phyloP scores from a whole-genome alignment of 2,329 filamentous ascomycete species.

The Aureobasidium subglaciale region DNA sequence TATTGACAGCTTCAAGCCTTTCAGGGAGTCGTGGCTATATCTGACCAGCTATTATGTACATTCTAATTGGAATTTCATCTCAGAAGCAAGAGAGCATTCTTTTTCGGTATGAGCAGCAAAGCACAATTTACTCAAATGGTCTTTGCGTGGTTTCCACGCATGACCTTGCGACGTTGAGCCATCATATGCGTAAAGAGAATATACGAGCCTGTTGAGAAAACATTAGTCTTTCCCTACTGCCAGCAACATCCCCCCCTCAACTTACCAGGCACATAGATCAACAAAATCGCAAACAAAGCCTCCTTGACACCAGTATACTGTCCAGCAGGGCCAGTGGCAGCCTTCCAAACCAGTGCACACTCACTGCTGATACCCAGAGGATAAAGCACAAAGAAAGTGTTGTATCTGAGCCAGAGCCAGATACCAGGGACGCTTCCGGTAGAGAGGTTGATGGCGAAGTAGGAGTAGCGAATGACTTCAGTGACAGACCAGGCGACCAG shows the following conservation, averaged over 20 bases:
- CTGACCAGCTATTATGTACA: no score
- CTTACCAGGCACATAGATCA: constrained; percentile 73
- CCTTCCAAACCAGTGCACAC: constrained; percentile 51
- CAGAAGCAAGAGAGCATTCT: background rate
- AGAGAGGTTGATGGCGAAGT: constrained; percentile 70
- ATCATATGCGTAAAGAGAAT: constrained; percentile 94
- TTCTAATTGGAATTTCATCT: background rate
- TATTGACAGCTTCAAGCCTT: no score
- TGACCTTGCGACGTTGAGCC: constrained; percentile 72
- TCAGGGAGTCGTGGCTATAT: no score
- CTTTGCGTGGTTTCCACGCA: constrained; percentile 41
- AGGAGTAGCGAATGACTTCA: constrained; percentile 88
- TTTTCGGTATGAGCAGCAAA: background rate
- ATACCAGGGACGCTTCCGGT: constrained; percentile 49
- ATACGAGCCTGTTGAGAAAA: constrained; percentile 55
- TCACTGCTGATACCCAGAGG: constrained; percentile 87
- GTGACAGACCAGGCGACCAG: constrained; percentile 82
- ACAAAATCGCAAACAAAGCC: constrained; percentile 47
- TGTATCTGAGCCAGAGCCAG: constrained; percentile 74
- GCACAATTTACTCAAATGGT: background rate
- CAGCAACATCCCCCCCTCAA: constrained; percentile 24
- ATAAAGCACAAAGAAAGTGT: constrained; percentile 89
- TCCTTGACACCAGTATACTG: background rate
- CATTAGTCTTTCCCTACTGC: background rate
- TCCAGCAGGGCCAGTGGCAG: background rate